Base-by-base conservation (phyloP, 306 rosid species). In the Quercus rubra region DNA sequence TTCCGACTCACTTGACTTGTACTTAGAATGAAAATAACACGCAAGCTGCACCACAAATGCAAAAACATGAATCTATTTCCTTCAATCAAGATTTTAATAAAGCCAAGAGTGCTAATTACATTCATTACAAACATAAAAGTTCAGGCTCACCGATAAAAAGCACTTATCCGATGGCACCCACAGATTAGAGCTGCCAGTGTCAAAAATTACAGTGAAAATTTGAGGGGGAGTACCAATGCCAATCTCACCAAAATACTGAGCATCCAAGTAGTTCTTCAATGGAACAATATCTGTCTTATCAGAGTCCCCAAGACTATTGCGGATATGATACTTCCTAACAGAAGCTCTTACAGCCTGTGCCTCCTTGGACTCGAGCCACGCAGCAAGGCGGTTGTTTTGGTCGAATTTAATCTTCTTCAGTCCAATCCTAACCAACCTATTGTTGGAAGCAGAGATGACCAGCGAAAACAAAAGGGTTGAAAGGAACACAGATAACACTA, bases 231-330 rank as follows among this genome's bases (percentile, higher is more conserved):
- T 87, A 19, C 99, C 99, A 76, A 95, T 86, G 56, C 70, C 73
- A 28, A 95, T 91, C 80, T 93, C 99, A 71, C 99, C 99, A 75
- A 84, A 92, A 77, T 95, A 95, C 79, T 93, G 98, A 88, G 99
- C 98, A 86, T 95, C 97, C 89, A 95, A 58, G 84, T 90, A 95
- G 82, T 95, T 95, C 86, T 89, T 93, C 20, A 95, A 68, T 1
- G 78, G 76, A 63, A 95, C 92, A 78, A 91, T 73, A 79, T 93
- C 97, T 0, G 82, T 0, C 6, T 82, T 82, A 58, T 3, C 74
- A 5, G 70, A 25, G 14, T 79, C 85, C 30, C 86, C 90, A 11
- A 86, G 77, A 31, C 83, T 77, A 76, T 79, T 46, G 55, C 25
- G 78, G 33, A 76, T 73, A 79, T 23, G 75, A 73, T 87, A 79